Base-by-base conservation (phyloP, 805 yeast species). In the Wickerhamiella azymoides region DNA sequence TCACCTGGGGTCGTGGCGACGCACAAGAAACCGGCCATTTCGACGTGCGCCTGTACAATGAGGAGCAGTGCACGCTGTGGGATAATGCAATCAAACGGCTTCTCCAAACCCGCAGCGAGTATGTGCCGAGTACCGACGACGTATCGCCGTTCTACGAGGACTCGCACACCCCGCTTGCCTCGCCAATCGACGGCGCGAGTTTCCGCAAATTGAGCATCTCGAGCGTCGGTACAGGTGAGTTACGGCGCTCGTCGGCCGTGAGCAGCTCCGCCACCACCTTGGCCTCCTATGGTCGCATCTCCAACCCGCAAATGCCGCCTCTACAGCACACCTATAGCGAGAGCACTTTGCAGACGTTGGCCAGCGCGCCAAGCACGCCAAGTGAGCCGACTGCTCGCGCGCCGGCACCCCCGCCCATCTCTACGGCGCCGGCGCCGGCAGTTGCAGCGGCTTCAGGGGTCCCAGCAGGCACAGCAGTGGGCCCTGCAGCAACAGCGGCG, bases 61-160 rank as follows among this genome's bases (percentile, higher is more conserved):
- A 88, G 56, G 97, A 92, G 60, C 70, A 71, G 14, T 70, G 93
- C 52, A 73, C 72, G 48, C 89, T 80, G 60, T 92, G 97, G 97
- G 84, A 64, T 40, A 28, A 55, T 28, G 57, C 69, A 2, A 51
- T 67, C 30, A 52, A 43, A 25, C 33, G 38, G 37, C 51, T 47
- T 10, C 26, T 51, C 7, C 36, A 43, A 11, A 25, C 19, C 13
- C 37, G 42, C 21, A 5, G 25, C 3, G 17, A 21, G 10, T 36
- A 40, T 10, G 27, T 41, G 25, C n/a, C 18, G 19, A 33, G 16
- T 40, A 33, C 30, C 39, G 18, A 41, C 30, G 47, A 39, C 14
- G 47, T 48, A 18, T 45, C 46, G 14, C 43, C 47, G 18, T 50
- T 50, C 27, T 47, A 48, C 37, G 52, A 50, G 9, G 52, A 50